Conservation (phyloP, 768 basidiomycete genomes). For the Rhizopogon vinicolor region DNA sequence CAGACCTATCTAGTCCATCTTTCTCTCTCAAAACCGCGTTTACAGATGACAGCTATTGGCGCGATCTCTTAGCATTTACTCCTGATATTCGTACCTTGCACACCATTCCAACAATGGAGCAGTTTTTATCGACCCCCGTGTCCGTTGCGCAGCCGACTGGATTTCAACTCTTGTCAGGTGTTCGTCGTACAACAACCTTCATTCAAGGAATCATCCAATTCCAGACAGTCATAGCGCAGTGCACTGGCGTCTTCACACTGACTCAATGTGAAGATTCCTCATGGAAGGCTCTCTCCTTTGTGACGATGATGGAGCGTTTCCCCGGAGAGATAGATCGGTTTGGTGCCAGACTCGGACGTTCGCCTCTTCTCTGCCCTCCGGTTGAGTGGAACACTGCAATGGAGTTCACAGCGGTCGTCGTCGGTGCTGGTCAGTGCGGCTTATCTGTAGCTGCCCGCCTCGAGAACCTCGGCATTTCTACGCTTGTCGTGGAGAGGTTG, state of each 20-base stretch:
- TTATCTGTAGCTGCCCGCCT: constrained; percentile 16
- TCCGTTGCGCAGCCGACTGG: neutral
- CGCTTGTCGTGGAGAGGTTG: constrained; percentile 61
- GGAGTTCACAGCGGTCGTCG: constrained; percentile 39
- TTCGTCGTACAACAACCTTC: neutral
- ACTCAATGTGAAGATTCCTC: neutral
- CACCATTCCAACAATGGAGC: neutral
- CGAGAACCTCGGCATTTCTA: constrained; percentile 42
- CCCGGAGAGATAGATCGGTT: neutral
- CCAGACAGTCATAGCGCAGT: constrained; percentile 1
- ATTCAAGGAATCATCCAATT: constrained; percentile 6
- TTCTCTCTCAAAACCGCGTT: neutral
- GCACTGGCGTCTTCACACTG: constrained; percentile 4
- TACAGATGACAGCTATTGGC: constrained; percentile 5
- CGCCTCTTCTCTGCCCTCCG: neutral
- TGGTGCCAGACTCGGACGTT: neutral
- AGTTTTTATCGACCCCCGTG: constrained; percentile 2
- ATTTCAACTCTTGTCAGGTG: neutral
- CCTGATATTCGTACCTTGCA: constrained; percentile 3
- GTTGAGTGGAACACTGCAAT: constrained; percentile 10
- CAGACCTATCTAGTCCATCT: neutral
- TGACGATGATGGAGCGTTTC: constrained; percentile 3
- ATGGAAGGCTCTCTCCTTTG: constrained; percentile 4
- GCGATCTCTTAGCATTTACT: constrained; percentile 3
- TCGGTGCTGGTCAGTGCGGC: constrained; percentile 33